Conservation (phyloP, 2,329 filamentous ascomycete genomes). For the Piedraia hortae region DNA sequence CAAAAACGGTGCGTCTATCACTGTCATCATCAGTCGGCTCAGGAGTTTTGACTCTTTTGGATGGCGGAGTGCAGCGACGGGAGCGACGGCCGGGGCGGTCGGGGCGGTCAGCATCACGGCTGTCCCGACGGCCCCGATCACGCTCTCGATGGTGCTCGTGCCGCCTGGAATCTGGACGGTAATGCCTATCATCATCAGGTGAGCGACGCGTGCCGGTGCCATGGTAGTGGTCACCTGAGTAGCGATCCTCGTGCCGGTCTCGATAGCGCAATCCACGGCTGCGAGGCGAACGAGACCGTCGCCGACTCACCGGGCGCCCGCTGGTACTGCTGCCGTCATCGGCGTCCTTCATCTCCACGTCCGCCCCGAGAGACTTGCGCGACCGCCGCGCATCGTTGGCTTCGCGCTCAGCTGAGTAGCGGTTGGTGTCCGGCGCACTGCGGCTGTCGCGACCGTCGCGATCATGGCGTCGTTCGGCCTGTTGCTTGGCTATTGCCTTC, state of each 20-base stretch:
- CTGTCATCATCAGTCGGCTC: constrained; percentile 82
- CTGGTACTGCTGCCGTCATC: constrained; percentile 13
- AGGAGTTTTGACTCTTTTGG: constrained; percentile 22
- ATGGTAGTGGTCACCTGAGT: constrained; percentile 15
- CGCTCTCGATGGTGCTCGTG: constrained; percentile 24
- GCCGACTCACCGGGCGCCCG: constrained; percentile 12
- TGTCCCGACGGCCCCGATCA: constrained; percentile 27
- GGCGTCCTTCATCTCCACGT: constrained; percentile 7
- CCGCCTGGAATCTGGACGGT: constrained; percentile 13
- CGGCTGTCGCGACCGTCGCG: constrained; percentile 1
- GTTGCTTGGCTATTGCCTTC: constrained; percentile 5
- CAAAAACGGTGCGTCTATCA: constrained; percentile 88
- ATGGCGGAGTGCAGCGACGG: constrained; percentile 6
- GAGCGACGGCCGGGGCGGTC: constrained; percentile 11
- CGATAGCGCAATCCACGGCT: constrained; percentile 6
- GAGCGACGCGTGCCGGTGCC: constrained; percentile 11
- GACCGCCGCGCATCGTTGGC: constrained; percentile 12
- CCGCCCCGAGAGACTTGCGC: constrained; percentile 6
- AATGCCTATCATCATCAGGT: constrained; percentile 13
- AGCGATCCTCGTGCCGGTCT: constrained; percentile 4
- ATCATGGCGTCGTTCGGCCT: constrained; percentile 3
- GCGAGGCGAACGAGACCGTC: constrained; percentile 5
- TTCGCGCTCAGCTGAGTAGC: constrained; percentile 11
- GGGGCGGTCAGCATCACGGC: constrained; percentile 29
- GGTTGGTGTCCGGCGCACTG: constrained; percentile 4